Base-by-base conservation (phyloP, 139 green algal species). In the Penium margaritaceum region DNA sequence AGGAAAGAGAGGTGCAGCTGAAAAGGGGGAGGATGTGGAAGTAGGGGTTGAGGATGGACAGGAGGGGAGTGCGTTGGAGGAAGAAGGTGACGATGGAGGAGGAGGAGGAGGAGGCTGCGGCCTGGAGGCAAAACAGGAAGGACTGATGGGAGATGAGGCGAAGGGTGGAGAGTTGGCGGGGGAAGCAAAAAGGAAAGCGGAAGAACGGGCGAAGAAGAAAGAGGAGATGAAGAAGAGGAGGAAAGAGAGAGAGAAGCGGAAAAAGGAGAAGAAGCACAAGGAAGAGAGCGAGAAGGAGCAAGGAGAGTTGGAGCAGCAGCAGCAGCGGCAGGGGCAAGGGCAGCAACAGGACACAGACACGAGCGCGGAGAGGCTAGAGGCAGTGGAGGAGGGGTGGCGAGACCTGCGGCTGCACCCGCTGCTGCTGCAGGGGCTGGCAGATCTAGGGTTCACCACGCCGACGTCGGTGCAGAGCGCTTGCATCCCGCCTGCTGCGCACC, bases 401-500 rank as follows among this genome's bases (percentile, higher is more conserved):
- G 19, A 35, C 21, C 51, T 79, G 5, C 14, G 70, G 14, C 70
- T 83, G 63, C 70, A 83, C 38, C 70, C 76, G 36, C 34, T 74
- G 24, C 27, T 83, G 17, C 24, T 70, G 1, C 30, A 37, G 9
- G 76, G 17, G 17, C 34, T 83, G 0, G 2, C 2, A 3, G 37
- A 80, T 21, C 71, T 83, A 0, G 76, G 76, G 1, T 83, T 83
- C 60, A 61, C 33, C n/a, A 19, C 19, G 32, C 76, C 76, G 14
- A 75, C 70, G 19, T 5, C 70, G 5, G 80, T 83, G 2, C 76
- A 83, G 70, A 17, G 55, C 15, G 30, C 69, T 0, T 83, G 76
- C 69, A 80, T 83, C 29, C 76, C 76, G 5, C 33, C 69, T 14
- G 76, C 76, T 6, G 62, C 63, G 15, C 34, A 29, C 29, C 4